Evolutionary conservation across 352 stramenopile species (phyloP), one percentile per base, ranked within the genome.

Genomic region (Pythium brassicae): DNA sequence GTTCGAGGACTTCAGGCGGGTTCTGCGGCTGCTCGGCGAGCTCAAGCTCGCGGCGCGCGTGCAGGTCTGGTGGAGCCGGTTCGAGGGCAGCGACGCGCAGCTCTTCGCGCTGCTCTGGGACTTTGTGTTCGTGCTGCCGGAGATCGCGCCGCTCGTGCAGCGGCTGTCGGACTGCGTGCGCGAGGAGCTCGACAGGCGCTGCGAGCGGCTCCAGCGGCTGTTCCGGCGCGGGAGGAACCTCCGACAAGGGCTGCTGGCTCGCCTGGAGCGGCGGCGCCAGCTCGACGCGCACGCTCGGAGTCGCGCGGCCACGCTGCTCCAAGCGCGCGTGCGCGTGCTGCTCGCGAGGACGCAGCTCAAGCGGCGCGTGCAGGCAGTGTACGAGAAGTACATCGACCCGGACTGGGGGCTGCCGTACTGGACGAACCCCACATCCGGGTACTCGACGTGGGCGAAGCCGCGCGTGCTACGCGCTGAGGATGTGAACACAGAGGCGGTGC

Each of bases 341-440:
- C 48, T 88, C 4, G 73, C 77, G 12, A 69, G 59, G 23, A 57
- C 63, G 15, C 54, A 68, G 52, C 43, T 73, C n/a, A 61, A 65
- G 0, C 34, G 44, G 17, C 56, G 57, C 9, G 67, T 88, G 5
- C 71, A 79, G 40, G 52, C 67, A 23, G 61, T 64, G 23, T 92
- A 91, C 58, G 72, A 86, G 15, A 92, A 92, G 51, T 89, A 84
- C 59, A 53, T 89, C 20, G 80, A 92, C 54, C 69, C 76, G 6
- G 71, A 77, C 8, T 88, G 69, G 65, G 66, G 65, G 0, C 15
- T 87, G 9, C 80, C 80, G 0, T 92, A 91, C 45, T 91, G 83
- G 83, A 65, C 80, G 52, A 89, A 92, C 47, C 83, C 78, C 1
- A 64, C 58, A 1, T 79, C 80, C 3, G 78, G 76, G 0, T 89